Evolutionary conservation across 768 basidiomycete genomes (phyloP), one percentile per base, ranked within the genome.

Genomic region (Psilocybe azurescens): DNA sequence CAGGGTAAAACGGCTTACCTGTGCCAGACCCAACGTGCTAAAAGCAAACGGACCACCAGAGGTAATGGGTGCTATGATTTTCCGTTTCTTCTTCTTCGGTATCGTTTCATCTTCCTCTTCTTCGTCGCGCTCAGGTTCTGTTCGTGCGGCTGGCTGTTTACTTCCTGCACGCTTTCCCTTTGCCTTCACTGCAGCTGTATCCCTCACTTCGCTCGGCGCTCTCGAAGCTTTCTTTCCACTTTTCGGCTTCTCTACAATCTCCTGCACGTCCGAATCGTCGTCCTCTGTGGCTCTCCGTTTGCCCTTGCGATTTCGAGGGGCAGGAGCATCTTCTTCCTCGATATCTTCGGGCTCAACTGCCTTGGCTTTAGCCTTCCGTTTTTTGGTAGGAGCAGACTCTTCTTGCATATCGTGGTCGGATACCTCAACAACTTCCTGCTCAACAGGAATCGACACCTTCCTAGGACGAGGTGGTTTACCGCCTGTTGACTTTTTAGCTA

Each of bases 71-170:
- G 89, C 65, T 61, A 87, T 86, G 57, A 91, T 85, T 74, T 87
- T 90, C 63, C 88, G 83, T 68, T 86, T 89, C 75, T 89, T 90
- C 78, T 88, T 89, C 75, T 85, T 87, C 14, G 75, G 82, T 8
- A 61, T 75, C 41, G 66, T 53, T 36, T 72, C 74, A 24, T 70
- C 69, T 47, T 56, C 67, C 24, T 53, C 66, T 13, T 71, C 69
- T n/a, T 63, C 72, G 54, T 72, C 67, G 18, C 69, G 71, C 24
- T 63, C 72, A 11, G 46, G 64, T 38, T 62, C 46, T 29, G 67
- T 36, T 8, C 60, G 55, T 33, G 66, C 59, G 20, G 64, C 28
- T 24, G 70, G 64, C 64, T 65, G 72, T 58, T 65, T 70, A 67
- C 72, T 60, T 30, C 56, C 63, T 14, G 67, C 61, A 52, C 67